These are phyloP conservation scores for Zychaea mexicana DNA, from an alignment of 371 early-diverging fungal species.

Conservation along the genomic window DNA sequence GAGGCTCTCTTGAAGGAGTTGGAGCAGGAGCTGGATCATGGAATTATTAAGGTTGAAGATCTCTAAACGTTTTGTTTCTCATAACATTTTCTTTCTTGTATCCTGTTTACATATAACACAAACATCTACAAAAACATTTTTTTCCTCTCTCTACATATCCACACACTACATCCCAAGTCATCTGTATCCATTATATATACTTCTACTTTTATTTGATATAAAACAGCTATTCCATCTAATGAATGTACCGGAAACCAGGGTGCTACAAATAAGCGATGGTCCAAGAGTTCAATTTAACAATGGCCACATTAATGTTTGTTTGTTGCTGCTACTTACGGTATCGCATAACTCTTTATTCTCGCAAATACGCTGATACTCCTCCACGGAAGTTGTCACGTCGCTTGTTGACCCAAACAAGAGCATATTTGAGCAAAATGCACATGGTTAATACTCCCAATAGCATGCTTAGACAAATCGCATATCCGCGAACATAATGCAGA, in stretches of 20 bases:
- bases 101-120: too few relatives aligned
- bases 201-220: too few relatives aligned
- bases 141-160: too few relatives aligned
- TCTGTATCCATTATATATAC: not conserved
- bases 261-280: too few relatives aligned
- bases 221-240: not conserved
- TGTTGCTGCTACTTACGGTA: conserved; percentile 32
- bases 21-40: conserved; percentile 37
- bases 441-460: conserved; percentile 43
- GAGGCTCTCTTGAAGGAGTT: conserved; percentile 36
- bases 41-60: conserved; percentile 15
- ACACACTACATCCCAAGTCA: too few relatives aligned
- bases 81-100: too few relatives aligned
- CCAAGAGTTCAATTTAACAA: too few relatives aligned
- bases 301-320: too few relatives aligned
- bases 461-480: conserved; percentile 41
- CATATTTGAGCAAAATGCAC: conserved; percentile 44
- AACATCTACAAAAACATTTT: too few relatives aligned
- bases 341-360: conserved; percentile 54
- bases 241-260: conserved; percentile 57
- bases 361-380: conserved; percentile 46
- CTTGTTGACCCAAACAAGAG: conserved; percentile 19
- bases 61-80: too few relatives aligned
- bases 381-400: conserved; percentile 18
- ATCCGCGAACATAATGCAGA: conserved; percentile 54